Conservation (phyloP, 495 filamentous ascomycete species). For the Talaromyces nanjingensis region DNA sequence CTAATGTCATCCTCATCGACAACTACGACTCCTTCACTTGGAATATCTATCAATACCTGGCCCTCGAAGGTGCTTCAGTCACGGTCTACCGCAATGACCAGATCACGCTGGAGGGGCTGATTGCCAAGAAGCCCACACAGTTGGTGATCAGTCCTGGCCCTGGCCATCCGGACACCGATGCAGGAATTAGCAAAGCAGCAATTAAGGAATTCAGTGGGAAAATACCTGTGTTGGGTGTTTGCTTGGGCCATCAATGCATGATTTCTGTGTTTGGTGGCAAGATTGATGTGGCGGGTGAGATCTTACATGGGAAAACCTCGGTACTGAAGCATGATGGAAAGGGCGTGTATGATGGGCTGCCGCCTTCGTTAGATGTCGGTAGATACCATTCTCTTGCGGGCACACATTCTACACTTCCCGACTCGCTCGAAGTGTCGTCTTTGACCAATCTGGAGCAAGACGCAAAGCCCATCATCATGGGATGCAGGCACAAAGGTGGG, state of each 20-base stretch:
- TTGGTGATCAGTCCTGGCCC: conserved; percentile 92
- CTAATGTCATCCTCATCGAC: conserved; percentile 91
- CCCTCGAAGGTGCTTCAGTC: conserved; percentile 85
- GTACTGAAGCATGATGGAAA: conserved; percentile 78
- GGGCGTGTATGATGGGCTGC: conserved; percentile 74
- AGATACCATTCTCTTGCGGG: conserved; percentile 95
- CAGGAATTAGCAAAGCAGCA: conserved; percentile 84
- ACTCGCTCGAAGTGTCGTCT: conserved; percentile 84
- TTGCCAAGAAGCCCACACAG: conserved; percentile 78
- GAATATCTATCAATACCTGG: conserved; percentile 97
- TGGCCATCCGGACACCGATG: conserved; percentile 83
- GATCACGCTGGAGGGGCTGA: conserved; percentile 74
- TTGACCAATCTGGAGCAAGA: conserved; percentile 63
- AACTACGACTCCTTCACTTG: conserved; percentile 99
- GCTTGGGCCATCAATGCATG: conserved; percentile 98
- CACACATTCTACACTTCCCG: conserved; percentile 79
- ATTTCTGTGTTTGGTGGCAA: conserved; percentile 84
- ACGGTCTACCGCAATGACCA: conserved; percentile 89
- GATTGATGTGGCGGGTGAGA: conserved; percentile 90
- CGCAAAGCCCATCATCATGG: conserved; percentile 84
- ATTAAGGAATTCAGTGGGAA: conserved; percentile 89
- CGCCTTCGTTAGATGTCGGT: conserved; percentile 76
- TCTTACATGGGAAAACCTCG: conserved; percentile 94
- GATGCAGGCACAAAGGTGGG: conserved; percentile 72
- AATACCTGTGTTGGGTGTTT: conserved; percentile 93